Evolutionary conservation across 352 stramenopile species (phyloP).

Genomic region (Phytophthora boehmeriae): DNA sequence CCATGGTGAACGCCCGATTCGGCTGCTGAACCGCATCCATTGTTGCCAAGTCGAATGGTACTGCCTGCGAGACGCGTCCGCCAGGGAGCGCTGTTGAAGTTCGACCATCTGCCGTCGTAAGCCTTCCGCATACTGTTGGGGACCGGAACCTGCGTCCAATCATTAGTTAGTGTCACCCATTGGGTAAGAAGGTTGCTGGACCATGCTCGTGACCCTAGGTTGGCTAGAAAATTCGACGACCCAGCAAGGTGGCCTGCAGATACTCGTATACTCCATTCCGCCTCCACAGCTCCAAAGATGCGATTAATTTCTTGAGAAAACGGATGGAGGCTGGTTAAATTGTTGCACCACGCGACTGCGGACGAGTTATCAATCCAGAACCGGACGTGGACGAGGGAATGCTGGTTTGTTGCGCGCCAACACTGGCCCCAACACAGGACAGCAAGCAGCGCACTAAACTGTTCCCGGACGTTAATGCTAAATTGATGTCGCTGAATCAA

Average conservation of each 20-base stretch:
- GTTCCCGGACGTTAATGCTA: background rate
- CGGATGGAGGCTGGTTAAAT: background rate
- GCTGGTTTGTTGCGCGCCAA: background rate
- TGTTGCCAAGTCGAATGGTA: background rate
- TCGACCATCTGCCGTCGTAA: conserved; percentile 3
- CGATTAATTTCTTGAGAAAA: conserved; percentile 11
- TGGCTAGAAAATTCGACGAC: background rate
- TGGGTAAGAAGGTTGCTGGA: background rate
- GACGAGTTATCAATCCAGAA: conserved; percentile 9
- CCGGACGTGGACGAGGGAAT: background rate
- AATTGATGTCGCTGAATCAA: background rate
- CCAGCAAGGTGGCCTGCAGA: conserved; percentile 2
- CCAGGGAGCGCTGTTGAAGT: conserved; percentile 11
- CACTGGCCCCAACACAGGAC: background rate
- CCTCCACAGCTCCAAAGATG: background rate
- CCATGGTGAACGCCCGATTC: conserved; percentile 9
- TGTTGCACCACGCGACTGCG: conserved; percentile 6
- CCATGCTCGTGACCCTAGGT: conserved; percentile 9
- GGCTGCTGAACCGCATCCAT: background rate
- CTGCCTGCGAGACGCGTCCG: conserved; percentile 4
- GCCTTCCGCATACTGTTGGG: background rate
- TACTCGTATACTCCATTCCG: background rate
- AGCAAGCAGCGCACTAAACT: conserved; percentile 1
- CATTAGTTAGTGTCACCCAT: conserved; percentile 3
- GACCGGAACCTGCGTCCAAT: conserved; percentile 1